Percentiles rank a stretch among this genome's conserved stretches.
Evolutionary conservation across 768 basidiomycete species (phyloP).

Genomic region (Boletus edulis): DNA sequence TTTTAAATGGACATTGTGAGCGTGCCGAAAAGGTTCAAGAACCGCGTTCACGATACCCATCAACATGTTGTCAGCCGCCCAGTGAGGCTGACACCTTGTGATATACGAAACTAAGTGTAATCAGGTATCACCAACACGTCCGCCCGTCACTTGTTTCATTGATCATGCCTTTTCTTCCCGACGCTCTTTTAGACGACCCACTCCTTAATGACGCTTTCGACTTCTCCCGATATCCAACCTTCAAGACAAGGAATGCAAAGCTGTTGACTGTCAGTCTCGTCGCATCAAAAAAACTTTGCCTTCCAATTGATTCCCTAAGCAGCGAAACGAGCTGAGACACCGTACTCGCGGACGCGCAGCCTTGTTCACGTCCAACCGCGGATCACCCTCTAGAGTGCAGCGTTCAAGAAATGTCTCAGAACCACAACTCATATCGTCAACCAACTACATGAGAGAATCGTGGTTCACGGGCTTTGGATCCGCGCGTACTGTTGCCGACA

Average conservation of each 20-base stretch:
- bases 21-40: no score
- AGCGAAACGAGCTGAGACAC: background rate
- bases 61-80: slow-evolving; percentile 10
- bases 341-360: background rate
- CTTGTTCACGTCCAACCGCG: background rate
- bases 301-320: background rate
- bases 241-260: background rate
- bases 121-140: background rate
- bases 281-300: background rate
- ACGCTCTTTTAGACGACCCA: slow-evolving; percentile 23
- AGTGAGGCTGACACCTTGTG: slow-evolving; percentile 13
- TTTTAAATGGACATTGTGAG: no score
- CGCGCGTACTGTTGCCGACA: slow-evolving; percentile 9
- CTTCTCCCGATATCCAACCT: slow-evolving; percentile 10
- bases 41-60: no score
- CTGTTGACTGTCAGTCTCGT: slow-evolving; percentile 6
- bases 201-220: slow-evolving; percentile 22
- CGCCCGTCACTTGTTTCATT: background rate
- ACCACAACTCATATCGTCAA: slow-evolving; percentile 19
- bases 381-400: background rate
- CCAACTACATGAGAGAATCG: slow-evolving; percentile 15
- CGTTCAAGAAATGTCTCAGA: slow-evolving; percentile 22
- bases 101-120: background rate
- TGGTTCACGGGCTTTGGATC: slow-evolving; percentile 13
- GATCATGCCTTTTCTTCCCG: background rate